A percentile compares a stretch with the other conserved stretches of the same genome.
Evolutionary conservation across 2,329 filamentous ascomycete genomes (phyloP).

Genomic region (Aspergillus novofumigatus): DNA sequence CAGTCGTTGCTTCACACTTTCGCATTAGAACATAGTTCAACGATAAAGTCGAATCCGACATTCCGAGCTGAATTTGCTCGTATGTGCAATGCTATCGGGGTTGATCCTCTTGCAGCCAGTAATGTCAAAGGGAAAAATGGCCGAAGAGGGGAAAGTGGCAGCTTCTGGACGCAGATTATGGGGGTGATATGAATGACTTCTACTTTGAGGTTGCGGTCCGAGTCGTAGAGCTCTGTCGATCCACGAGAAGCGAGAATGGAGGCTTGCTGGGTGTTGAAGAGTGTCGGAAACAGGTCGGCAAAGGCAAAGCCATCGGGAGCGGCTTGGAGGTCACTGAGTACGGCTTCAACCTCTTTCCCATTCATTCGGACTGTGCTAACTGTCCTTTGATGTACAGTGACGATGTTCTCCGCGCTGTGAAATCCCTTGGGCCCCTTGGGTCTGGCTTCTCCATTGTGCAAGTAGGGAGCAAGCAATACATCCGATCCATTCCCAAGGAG

Average conservation of each 20-base stretch:
- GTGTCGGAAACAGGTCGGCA: conserved; percentile 69
- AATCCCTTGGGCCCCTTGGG: conserved; percentile 79
- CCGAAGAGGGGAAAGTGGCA: conserved; percentile 51
- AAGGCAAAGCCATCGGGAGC: conserved; percentile 68
- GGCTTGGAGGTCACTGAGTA: conserved; percentile 76
- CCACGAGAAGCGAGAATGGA: conserved; percentile 84
- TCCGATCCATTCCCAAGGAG: conserved; percentile 90
- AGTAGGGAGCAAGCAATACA: conserved; percentile 80
- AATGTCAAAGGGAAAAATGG: conserved; percentile 49
- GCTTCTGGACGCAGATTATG: conserved; percentile 88
- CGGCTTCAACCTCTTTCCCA: conserved; percentile 20
- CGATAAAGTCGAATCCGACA: conserved; percentile 89
- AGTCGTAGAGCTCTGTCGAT: conserved; percentile 86
- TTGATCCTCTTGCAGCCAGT: conserved; percentile 81
- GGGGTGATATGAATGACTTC: conserved; percentile 95
- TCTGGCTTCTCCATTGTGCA: conserved; percentile 80
- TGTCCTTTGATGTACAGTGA: conserved; percentile 50
- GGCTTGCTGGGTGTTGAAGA: conserved; percentile 83
- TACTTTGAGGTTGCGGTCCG: conserved; percentile 97
- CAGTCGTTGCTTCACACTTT: conserved; percentile 94
- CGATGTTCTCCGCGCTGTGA: conserved; percentile 84
- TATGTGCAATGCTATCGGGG: conserved; percentile 96
- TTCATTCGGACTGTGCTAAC: background rate
- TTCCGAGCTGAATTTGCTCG: conserved; percentile 97
- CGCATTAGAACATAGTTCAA: conserved; percentile 86